Percentiles rank a stretch among this genome's conserved stretches.
These are phyloP conservation scores for Coemansia sp. DNA, from an alignment of 192 early-diverging fungal genomes.

Conservation along the genomic window DNA sequence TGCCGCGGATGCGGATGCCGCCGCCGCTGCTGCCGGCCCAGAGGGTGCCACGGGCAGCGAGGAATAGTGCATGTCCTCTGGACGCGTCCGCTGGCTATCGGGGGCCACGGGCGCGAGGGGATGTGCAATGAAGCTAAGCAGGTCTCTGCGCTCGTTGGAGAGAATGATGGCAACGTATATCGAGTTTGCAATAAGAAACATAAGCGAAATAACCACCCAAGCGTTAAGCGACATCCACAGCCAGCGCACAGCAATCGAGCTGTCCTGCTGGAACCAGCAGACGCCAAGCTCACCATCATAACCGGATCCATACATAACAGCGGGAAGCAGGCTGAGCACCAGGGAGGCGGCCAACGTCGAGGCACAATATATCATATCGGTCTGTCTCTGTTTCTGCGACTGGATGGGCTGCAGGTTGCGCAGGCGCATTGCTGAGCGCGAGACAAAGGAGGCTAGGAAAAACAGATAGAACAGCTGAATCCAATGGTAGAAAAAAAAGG, in stretches of 20 bases:
- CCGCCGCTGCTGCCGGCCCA: neutral
- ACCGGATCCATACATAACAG: slow-evolving; percentile 21
- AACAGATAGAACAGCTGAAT: slow-evolving; percentile 43
- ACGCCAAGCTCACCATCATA: slow-evolving; percentile 17
- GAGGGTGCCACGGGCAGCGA: neutral
- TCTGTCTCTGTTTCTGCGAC: slow-evolving; percentile 14
- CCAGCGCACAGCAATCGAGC: slow-evolving; percentile 29
- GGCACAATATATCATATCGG: slow-evolving; percentile 20
- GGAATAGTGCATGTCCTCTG: neutral
- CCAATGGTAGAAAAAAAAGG: slow-evolving; percentile 44
- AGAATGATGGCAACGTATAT: slow-evolving; percentile 34
- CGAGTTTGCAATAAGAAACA: slow-evolving; percentile 34
- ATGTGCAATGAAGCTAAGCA: slow-evolving; percentile 25
- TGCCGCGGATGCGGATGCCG: too few relatives aligned
- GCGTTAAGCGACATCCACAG: slow-evolving; percentile 44
- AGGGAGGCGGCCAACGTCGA: slow-evolving; percentile 17
- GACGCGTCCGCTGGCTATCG: neutral
- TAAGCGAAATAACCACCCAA: slow-evolving; percentile 33
- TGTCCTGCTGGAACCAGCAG: slow-evolving; percentile 33
- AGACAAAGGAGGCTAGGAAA: slow-evolving; percentile 31
- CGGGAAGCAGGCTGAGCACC: slow-evolving; percentile 35
- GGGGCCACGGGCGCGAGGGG: neutral
- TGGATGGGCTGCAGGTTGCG: slow-evolving; percentile 30
- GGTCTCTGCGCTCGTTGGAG: slow-evolving; percentile 39
- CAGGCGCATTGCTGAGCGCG: slow-evolving; percentile 33